Base-by-base conservation (phyloP, 2,329 filamentous ascomycete genomes). In the Nectriaceae sp. region DNA sequence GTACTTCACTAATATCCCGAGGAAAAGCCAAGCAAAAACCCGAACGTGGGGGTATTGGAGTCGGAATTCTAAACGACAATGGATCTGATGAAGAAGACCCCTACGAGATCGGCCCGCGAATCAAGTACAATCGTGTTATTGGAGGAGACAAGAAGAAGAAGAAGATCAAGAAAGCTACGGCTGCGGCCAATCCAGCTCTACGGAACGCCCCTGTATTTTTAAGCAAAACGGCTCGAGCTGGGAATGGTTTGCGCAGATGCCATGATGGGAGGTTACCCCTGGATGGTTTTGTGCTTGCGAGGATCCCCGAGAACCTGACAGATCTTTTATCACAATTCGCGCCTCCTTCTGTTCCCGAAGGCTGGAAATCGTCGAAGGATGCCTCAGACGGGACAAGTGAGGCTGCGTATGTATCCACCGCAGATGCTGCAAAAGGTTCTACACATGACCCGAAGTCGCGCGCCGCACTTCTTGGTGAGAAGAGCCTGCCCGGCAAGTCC, bases 31-130 rank as follows among this genome's bases (percentile, higher is more conserved):
- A 85, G 62, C 20, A 70, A 67, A 60, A 73, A 75, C 49, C 72
- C 64, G 49, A 55, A 5, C 78, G 78, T 44, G 83, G 87, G 3
- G 90, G 88, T 0, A 90, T 97, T 55, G 93, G 93, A 0, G 86
- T 96, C 13, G 93, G 93, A 0, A 78, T 97, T 2, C 71, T 97
- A 39, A 97, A 97, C 61, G 93, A 97, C 57, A 94, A 87, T 18
- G 92, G 91, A 11, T 97, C 93, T 4, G 94, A 97, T 57, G 92
- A 97, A 39, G 94, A 97, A 61, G 92, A 97, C 62, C 89, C 90
- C 0, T 97, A 96, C 65, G 89, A 93, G 49, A 86, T 97, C 44
- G 93, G 93, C 0, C 94, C 94, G 0, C 87, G 85, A 57, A 95
- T 97, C 65, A 90, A 87, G 11, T 96, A 96, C 69, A 96, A 89